A percentile compares a stretch with the other conserved stretches of the same genome.
Conservation (phyloP, 2,329 filamentous ascomycete genomes). For the Alternaria burnsii region DNA sequence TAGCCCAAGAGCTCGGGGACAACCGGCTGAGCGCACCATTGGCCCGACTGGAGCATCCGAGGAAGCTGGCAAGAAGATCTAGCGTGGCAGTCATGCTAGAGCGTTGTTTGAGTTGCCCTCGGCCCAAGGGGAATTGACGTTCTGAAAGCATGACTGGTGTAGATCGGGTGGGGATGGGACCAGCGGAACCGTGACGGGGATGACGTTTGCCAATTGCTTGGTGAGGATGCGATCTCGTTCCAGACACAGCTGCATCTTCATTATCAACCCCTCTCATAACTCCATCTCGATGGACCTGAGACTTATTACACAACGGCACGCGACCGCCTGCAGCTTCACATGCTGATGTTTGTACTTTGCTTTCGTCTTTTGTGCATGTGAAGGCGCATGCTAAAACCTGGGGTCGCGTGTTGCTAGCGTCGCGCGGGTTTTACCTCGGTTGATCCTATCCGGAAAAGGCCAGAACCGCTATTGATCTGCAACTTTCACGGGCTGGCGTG, state of each 20-base stretch:
- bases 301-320: conserved; percentile 23
- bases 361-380: conserved; percentile 38
- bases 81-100: conserved; percentile 16
- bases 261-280: neutral
- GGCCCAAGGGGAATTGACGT: conserved; percentile 44
- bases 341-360: conserved; percentile 26
- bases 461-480: conserved; percentile 18
- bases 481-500: conserved; percentile 11
- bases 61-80: conserved; percentile 29
- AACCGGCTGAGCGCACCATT: conserved; percentile 48
- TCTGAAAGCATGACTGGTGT: conserved; percentile 28
- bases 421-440: conserved; percentile 23
- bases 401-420: conserved; percentile 20
- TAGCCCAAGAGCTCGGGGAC: conserved; percentile 38
- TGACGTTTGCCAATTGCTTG: conserved; percentile 50
- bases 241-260: conserved; percentile 5
- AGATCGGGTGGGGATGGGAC: conserved; percentile 35
- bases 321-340: conserved; percentile 42
- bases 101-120: conserved; percentile 34
- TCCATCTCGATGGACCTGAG: neutral
- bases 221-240: conserved; percentile 11
- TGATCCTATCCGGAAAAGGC: conserved; percentile 20
- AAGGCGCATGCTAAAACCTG: conserved; percentile 31
- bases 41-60: conserved; percentile 44
- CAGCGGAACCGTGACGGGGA: conserved; percentile 35